Base-by-base conservation (phyloP, 2,329 filamentous ascomycete genomes). In the Metarhizium anisopliae region DNA sequence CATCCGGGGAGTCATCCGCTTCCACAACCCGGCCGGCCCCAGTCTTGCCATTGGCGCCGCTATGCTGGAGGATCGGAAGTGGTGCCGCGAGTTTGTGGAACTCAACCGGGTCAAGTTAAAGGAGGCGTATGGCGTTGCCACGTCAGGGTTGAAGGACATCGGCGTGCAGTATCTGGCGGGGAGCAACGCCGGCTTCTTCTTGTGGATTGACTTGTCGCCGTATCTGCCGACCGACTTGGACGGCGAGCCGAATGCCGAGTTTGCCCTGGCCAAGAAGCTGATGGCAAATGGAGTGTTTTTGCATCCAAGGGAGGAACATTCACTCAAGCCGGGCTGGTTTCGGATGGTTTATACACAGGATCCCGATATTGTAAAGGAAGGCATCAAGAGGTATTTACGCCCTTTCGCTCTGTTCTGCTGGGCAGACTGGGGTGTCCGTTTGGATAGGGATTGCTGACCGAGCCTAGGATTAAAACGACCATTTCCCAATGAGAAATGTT, bases 101-200 rank as follows among this genome's bases (percentile, higher is more conserved):
- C 59, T 62, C 6, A 77, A 76, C 40, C 68, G 70, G 18, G 52
- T 61, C 13, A 69, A 70, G 29, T 63, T 82, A 2, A 67, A 68
- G 0, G 67, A 69, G 1, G 69, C 72, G 0, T 75, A 80, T 55
- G 61, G 61, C 4, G 71, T 73, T 45, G 69, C 71, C 1, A 74
- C 70, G 0, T 49, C 59, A 0, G 67, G 65, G 4, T 66, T 82
- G 16, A 60, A 64, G 8, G 63, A 67, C 2, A 66, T 76, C 7
- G 70, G 72, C 2, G 72, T 83, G 3, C 60, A 67, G 4, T 80
- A 78, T 57, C 52, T 73, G n/a, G 52, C 57, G 1, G 66, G 67
- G 68, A 71, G 70, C n/a, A 83, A 82, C 58, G 80, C 80, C 0
- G 80, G 77, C 0, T 82, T 83, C 61, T 84, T 84, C 61, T 59